Conservation (phyloP, 805 yeast genomes). For the Yarrowia phangngaensis region DNA sequence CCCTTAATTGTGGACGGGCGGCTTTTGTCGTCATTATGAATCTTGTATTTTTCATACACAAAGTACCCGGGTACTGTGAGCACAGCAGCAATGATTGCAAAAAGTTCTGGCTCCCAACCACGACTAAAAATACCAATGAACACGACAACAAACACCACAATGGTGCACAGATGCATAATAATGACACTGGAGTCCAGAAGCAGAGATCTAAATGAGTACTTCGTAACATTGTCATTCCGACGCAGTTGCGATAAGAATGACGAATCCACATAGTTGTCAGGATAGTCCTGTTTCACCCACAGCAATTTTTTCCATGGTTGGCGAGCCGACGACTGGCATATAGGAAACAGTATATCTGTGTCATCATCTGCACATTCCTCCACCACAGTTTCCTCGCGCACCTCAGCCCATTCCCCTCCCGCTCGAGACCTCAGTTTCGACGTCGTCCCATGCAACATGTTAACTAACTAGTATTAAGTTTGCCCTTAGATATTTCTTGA, state of each 20-base stretch:
- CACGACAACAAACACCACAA: conserved; percentile 60
- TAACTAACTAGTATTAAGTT: too few species aligned
- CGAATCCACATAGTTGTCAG: conserved; percentile 84
- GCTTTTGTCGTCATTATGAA: conserved; percentile 12
- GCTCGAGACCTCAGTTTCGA: conserved; percentile 24
- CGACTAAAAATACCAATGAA: conserved; percentile 52
- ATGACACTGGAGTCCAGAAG: conserved; percentile 67
- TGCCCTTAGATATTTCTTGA: too few species aligned
- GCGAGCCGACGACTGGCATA: background rate
- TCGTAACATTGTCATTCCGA: conserved; percentile 69
- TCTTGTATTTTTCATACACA: conserved; percentile 32
- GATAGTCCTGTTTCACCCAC: conserved; percentile 80
- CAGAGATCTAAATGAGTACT: conserved; percentile 60
- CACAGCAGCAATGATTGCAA: conserved; percentile 35
- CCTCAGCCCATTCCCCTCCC: conserved; percentile 13
- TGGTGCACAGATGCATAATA: conserved; percentile 59
- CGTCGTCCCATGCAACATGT: conserved; percentile 20
- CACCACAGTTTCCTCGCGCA: conserved; percentile 9
- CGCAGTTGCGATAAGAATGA: conserved; percentile 77
- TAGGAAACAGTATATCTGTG: conserved; percentile 4
- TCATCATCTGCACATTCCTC: conserved; percentile 2
- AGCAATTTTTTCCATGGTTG: conserved; percentile 76
- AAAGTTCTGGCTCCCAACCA: conserved; percentile 36
- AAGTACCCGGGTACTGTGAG: conserved; percentile 36
- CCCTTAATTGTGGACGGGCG: conserved; percentile 51